Base-by-base conservation (phyloP, 306 rosid species). In the Vicia faba region DNA sequence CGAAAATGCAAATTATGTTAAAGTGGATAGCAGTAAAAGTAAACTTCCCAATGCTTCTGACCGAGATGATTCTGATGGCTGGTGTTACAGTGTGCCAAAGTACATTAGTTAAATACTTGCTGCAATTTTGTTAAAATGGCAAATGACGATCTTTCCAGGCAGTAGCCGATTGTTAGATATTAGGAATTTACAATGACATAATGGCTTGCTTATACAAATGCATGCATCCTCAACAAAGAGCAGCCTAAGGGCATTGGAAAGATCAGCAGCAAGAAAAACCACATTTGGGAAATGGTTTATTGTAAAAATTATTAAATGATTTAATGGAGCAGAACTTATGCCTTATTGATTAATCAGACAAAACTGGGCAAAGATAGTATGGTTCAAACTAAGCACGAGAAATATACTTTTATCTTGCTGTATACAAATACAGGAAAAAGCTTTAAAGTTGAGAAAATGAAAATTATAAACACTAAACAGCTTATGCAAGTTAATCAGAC, bases 381-480 rank as follows among this genome's bases (percentile, higher is more conserved):
- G 46, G 36, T 36, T 64, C 49, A 59, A 61, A 72, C 56, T 23
- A 78, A 55, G 64, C 45, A 29, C 56, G 67, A 13, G 28, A 57
- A 55, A 50, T 4, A 66, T 43, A 61, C 38, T 33, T 33, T 33
- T 53, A 59, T 40, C 70, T 61, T 61, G 53, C 68, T 38, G 38
- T 40, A 63, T 51, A 55, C 26, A 31, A 51, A 69, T 59, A 49
- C 55, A 7, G 33, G 11, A 63, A 60, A 11, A 44, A 44, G 35
- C 39, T n/a, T 26, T 29, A n/a, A 61, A 78, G 26, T 60, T 59
- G 71, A 72, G 23, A 28, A 29, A n/a, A 33, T 38, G 26, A 2
- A 25, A 13, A 61, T 16, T 23, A 53, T 16, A 1, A 31, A 38
- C 11, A 63, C 19, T 64, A 2, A 40, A 50, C 67, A 72, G 62